These are phyloP conservation scores for Isabelozyma rhagii DNA, from an alignment of 805 yeast species.

Conservation along the genomic window DNA sequence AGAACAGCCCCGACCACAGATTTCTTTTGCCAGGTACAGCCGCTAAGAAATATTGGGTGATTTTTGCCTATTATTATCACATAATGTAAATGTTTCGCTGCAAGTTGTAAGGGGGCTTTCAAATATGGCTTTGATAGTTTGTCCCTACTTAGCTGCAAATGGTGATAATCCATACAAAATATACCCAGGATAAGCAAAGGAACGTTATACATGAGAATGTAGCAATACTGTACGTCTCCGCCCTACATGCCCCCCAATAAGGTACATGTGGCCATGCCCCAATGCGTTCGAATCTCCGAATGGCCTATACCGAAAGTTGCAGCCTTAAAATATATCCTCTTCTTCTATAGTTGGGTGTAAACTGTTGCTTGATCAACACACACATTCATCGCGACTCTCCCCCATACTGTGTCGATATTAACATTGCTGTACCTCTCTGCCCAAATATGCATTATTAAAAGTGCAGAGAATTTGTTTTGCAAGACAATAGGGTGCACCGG, in stretches of 20 bases:
- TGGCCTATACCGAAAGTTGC: no score
- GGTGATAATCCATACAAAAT: neutral
- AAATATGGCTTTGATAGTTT: neutral
- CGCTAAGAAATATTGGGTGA: no score
- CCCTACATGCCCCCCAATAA: neutral
- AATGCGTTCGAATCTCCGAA: no score
- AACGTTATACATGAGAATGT: neutral
- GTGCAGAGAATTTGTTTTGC: neutral
- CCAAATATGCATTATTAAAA: neutral
- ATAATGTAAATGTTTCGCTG: neutral
- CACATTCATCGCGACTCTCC: no score
- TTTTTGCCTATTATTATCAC: no score
- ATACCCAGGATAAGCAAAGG: no score
- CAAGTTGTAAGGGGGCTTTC: neutral
- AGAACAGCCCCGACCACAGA: no score
- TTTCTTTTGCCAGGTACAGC: no score
- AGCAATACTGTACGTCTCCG: neutral
- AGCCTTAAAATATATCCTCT: no score
- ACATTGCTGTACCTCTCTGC: neutral
- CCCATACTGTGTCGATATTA: no score
- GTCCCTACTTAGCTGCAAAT: neutral
- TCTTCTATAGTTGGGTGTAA: neutral
- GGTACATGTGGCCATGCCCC: neutral
- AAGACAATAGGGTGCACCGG: neutral
- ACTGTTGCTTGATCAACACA: neutral